Conservation (phyloP, 495 filamentous ascomycete species). For the Staphylotrichum longicolle region DNA sequence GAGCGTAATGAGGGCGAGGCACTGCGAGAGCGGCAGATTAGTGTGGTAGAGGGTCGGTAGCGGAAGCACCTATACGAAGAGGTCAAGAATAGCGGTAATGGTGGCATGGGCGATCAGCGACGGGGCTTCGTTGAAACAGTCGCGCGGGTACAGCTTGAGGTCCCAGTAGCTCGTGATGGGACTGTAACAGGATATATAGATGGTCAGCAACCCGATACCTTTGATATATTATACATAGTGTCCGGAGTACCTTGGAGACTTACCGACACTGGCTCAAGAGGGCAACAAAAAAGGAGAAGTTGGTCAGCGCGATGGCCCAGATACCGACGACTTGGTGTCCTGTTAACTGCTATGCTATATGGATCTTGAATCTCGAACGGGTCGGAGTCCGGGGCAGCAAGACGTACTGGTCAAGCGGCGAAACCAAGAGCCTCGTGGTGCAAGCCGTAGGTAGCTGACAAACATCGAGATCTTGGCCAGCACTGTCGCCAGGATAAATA, state of each 20-base stretch:
- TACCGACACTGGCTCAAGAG: slow-evolving; percentile 35
- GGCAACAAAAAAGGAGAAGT: slow-evolving; percentile 31
- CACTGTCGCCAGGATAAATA: slow-evolving; percentile 30
- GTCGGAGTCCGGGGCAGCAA: too few relatives aligned
- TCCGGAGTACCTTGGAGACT: neutral
- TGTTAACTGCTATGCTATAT: neutral
- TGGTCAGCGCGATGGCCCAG: slow-evolving; percentile 25
- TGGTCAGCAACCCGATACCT: neutral
- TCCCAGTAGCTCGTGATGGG: slow-evolving; percentile 42
- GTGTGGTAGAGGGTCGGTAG: slow-evolving; percentile 37
- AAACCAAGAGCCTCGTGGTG: slow-evolving; percentile 40
- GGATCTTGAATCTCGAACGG: too few relatives aligned
- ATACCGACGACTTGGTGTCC: slow-evolving; percentile 18
- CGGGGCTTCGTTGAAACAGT: slow-evolving; percentile 33
- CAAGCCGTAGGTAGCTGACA: slow-evolving; percentile 52
- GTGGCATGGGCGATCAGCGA: slow-evolving; percentile 28
- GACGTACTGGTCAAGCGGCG: slow-evolving; percentile 33
- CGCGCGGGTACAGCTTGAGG: slow-evolving; percentile 11
- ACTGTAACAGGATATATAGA: slow-evolving; percentile 4
- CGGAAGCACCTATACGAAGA: slow-evolving; percentile 44
- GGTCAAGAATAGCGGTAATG: slow-evolving; percentile 39
- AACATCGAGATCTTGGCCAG: slow-evolving; percentile 52
- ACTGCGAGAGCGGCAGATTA: slow-evolving; percentile 26
- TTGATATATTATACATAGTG: neutral
- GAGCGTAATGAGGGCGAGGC: slow-evolving; percentile 29